phyloP scores from a whole-genome alignment of 2,329 filamentous ascomycete species.

The Fusarium proliferatum region DNA sequence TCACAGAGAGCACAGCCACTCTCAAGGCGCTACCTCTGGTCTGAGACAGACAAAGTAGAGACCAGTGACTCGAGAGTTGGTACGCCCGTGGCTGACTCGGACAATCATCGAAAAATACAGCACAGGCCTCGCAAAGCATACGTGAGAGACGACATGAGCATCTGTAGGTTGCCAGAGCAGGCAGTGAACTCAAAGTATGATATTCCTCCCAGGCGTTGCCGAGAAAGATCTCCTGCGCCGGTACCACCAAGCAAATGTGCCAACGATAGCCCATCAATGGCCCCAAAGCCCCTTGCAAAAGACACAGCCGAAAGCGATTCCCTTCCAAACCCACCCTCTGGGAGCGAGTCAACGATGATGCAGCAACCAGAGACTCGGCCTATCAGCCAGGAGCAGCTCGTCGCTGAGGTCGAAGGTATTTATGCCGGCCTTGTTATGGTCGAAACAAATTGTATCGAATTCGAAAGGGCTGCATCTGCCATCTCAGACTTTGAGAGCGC shows the following conservation, averaged over 20 bases:
- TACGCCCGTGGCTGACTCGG: neutral
- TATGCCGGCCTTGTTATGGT: neutral
- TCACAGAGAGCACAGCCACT: neutral
- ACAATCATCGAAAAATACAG: neutral
- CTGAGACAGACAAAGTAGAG: accelerated
- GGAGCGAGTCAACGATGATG: no score
- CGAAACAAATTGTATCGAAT: neutral
- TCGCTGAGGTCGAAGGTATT: neutral
- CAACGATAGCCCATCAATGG: neutral
- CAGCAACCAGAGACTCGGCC: neutral
- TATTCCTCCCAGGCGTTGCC: neutral
- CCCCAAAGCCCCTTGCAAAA: neutral
- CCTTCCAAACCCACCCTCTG: neutral
- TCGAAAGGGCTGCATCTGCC: neutral
- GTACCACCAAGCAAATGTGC: accelerated
- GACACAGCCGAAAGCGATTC: accelerated
- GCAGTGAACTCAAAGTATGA: neutral
- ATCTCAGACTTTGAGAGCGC: no score
- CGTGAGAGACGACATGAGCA: accelerated
- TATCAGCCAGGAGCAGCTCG: neutral
- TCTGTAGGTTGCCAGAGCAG: neutral
- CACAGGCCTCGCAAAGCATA: neutral
- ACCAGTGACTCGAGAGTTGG: accelerated
- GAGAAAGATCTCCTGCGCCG: accelerated
- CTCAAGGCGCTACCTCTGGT: accelerated